Conservation (phyloP, 768 basidiomycete genomes). For the Candolleomyces eurysporus region DNA sequence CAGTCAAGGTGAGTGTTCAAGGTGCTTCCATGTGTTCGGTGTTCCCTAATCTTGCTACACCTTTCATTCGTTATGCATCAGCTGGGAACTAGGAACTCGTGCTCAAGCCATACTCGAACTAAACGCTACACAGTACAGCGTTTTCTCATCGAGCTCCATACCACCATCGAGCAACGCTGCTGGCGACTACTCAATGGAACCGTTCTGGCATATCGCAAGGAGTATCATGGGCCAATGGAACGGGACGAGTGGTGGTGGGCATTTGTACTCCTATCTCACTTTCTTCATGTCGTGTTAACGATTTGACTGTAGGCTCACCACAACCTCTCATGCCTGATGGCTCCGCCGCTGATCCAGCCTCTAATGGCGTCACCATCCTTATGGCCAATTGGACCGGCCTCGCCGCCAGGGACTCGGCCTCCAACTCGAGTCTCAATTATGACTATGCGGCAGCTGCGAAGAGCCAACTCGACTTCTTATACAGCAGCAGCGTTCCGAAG, state of each 20-base stretch:
- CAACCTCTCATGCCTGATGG: conserved; percentile 58
- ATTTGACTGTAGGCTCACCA: conserved; percentile 39
- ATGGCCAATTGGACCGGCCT: conserved; percentile 48
- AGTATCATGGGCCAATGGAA: conserved; percentile 46
- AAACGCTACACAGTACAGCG: conserved; percentile 44
- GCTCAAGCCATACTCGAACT: conserved; percentile 49
- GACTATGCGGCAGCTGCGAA: conserved; percentile 62
- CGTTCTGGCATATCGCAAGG: conserved; percentile 56
- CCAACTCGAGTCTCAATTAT: no score
- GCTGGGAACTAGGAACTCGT: conserved; percentile 58
- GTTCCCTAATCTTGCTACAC: not conserved
- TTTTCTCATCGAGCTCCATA: conserved; percentile 32
- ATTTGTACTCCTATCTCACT: conserved; percentile 11
- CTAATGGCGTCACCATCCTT: conserved; percentile 70
- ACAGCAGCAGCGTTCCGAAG: conserved; percentile 49
- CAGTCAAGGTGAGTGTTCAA: conserved; percentile 30
- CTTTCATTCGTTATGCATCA: conserved; percentile 14
- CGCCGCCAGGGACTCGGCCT: conserved; percentile 25
- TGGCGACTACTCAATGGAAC: conserved; percentile 37
- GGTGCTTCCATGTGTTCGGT: not conserved
- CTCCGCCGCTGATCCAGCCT: conserved; percentile 75
- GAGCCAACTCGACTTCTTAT: conserved; percentile 64
- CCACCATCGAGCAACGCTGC: conserved; percentile 36
- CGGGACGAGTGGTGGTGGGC: conserved; percentile 1
- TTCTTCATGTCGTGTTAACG: conserved; percentile 28